Evolutionary conservation across 1,284 basidiomycete species (phyloP).

Genomic region (Tremellales sp.): DNA sequence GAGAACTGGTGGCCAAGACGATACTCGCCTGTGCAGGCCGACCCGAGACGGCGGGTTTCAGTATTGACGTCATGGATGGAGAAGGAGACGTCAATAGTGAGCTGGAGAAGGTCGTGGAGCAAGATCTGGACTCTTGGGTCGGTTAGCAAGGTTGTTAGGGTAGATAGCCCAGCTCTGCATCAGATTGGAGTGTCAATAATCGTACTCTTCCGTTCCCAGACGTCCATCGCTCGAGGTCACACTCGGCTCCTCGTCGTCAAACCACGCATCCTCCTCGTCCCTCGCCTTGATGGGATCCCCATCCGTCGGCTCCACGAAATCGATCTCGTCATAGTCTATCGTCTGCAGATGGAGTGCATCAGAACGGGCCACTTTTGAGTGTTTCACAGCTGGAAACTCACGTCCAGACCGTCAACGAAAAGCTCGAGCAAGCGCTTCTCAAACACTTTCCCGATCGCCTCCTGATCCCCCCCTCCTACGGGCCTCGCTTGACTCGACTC

Average conservation of each 20-base stretch:
- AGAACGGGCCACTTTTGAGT: neutral
- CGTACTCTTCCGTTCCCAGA: too few species aligned
- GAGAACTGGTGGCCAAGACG: constrained; percentile 62
- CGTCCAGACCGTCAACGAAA: constrained; percentile 47
- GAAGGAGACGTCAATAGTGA: constrained; percentile 56
- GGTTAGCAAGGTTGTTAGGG: constrained; percentile 8
- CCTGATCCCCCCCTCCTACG: constrained; percentile 25
- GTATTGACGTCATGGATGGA: constrained; percentile 63
- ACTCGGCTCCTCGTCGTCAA: constrained; percentile 45
- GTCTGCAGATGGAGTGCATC: constrained; percentile 26
- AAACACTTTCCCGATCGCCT: constrained; percentile 31
- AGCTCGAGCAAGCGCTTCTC: constrained; percentile 42
- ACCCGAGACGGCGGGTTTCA: constrained; percentile 59
- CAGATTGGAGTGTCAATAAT: too few species aligned
- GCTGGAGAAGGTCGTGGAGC: constrained; percentile 63
- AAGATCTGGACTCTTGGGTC: constrained; percentile 30
- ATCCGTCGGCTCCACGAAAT: constrained; percentile 36
- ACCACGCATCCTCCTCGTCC: constrained; percentile 44
- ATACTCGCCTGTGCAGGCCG: constrained; percentile 57
- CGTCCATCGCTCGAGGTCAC: constrained; percentile 15
- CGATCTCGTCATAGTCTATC: constrained; percentile 40
- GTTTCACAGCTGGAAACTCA: constrained; percentile 19
- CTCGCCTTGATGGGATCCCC: constrained; percentile 35
- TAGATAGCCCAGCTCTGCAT: neutral
- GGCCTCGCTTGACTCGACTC: constrained; percentile 1